Base-by-base conservation (phyloP, 768 basidiomycete genomes). In the Pleurotus salmoneostramineus region DNA sequence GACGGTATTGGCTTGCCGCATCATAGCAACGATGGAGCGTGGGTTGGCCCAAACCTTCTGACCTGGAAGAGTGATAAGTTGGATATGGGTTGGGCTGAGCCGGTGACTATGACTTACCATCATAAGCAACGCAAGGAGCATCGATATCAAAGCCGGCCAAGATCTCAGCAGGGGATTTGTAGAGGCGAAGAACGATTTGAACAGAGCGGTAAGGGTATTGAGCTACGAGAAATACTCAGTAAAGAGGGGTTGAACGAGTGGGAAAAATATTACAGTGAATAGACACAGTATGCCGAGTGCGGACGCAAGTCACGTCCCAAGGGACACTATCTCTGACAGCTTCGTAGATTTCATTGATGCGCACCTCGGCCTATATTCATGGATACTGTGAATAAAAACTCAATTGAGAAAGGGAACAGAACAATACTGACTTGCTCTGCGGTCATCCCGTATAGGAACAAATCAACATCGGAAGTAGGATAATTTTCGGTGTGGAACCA, bases 71-170 rank as follows among this genome's bases (percentile, higher is more conserved):
- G 37, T 7, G 50, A 56, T 40, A 51, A 33, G 15, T 44, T 36
- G 58, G 14, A 17, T 15, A 56, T 7, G 43, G 32, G 17, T n/a
- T 4, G 5, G 47, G 12, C 36, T 6, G 48, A 15, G 34, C 10
- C 11, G 17, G n/a, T 42, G 11, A 27, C 21, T 27, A 34, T 32
- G 37, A 49, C 47, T 6, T 44, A 58, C 80, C 81, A 60, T 82
- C 77, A 54, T 73, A 87, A 1, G 80, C 78, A 54, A 80, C 83
- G 69, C 83, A 85, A 4, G 84, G 82, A 0, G 81, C 82, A 59
- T 88, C 85, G 45, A 88, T 78, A 62, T 88, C 85, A 60, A 88
- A 88, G 6, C 85, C 85, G 4, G 84, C 82, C 1, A 88, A 74
- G 55, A 88, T 76, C 64, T 88, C 85, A 0, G 84, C 84, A 14